These are phyloP conservation scores for Leishmania aethiopica DNA, from an alignment of 208 protist species.

Conservation along the genomic window DNA sequence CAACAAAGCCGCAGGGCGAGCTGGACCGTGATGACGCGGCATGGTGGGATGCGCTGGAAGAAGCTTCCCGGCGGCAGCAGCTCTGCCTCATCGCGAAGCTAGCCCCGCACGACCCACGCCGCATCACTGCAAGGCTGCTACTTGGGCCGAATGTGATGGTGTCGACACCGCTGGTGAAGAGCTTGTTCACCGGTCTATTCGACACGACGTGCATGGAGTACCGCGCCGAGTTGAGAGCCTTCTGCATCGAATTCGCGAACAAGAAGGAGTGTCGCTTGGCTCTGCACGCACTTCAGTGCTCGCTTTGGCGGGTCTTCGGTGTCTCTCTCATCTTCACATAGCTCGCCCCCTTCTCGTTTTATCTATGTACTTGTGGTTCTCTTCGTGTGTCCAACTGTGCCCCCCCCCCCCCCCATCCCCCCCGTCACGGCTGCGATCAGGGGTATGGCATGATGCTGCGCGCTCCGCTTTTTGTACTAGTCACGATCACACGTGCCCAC, in stretches of 20 bases:
- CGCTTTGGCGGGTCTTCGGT: constrained; percentile 57
- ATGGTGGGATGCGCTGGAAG: constrained; percentile 18
- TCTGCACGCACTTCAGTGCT: constrained; percentile 68
- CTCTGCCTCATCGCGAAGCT: constrained; percentile 26
- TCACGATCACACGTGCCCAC: not conserved
- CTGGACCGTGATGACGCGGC: not conserved
- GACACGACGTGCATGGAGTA: constrained; percentile 48
- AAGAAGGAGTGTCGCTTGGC: constrained; percentile 39
- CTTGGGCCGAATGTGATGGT: constrained; percentile 66
- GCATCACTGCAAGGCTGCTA: constrained; percentile 31
- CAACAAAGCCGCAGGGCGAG: not conserved
- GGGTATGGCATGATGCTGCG: not conserved
- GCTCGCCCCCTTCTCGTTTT: not conserved
- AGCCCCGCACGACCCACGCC: constrained; percentile 39
- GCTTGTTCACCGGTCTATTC: constrained; percentile 70
- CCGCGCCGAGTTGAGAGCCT: constrained; percentile 25
- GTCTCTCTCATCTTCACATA: constrained; percentile 32
- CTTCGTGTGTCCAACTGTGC: not conserved
- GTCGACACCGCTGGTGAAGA: constrained; percentile 59
- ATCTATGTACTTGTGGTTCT: not conserved
- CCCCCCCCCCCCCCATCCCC: no score
- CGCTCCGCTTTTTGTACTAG: not conserved
- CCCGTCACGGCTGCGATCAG: not conserved
- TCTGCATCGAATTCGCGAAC: constrained; percentile 52
- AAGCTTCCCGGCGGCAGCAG: not conserved